Evolutionary conservation across 1,139 yeast genomes (phyloP).

Genomic region (Citeromyces siamensis): DNA sequence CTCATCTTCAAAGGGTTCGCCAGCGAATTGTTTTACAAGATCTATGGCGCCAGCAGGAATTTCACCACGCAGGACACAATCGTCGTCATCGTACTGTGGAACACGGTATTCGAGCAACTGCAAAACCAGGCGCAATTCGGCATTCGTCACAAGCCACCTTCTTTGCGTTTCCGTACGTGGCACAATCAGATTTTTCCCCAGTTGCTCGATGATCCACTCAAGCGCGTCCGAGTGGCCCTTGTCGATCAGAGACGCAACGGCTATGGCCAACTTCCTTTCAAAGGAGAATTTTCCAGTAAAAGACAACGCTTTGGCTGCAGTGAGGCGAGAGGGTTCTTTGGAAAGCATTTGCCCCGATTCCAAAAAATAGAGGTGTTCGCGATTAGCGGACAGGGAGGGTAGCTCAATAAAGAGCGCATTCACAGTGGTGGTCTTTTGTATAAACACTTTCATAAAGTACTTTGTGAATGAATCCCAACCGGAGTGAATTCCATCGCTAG

Average conservation of each 20-base stretch:
- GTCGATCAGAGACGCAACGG: conserved; percentile 35
- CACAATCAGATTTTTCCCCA: conserved; percentile 18
- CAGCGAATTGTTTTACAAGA: background rate
- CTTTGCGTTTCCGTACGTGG: conserved; percentile 6
- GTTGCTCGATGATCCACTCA: conserved; percentile 28
- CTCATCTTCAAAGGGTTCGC: conserved; percentile 4
- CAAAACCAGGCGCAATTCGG: conserved; percentile 2
- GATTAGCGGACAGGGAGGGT: conserved; percentile 28
- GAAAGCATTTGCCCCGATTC: conserved; percentile 36
- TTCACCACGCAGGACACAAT: background rate
- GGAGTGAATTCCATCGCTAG: conserved; percentile 26
- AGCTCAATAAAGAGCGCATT: conserved; percentile 45
- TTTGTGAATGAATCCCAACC: conserved; percentile 58
- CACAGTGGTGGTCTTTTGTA: conserved; percentile 10
- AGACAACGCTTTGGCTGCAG: conserved; percentile 7
- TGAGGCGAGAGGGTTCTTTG: conserved; percentile 3
- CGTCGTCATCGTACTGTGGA: background rate
- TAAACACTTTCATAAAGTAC: conserved; percentile 56
- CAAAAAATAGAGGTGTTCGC: conserved; percentile 27
- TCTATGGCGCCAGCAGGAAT: conserved; percentile 5
- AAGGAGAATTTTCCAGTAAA: conserved; percentile 21
- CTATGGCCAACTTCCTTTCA: conserved; percentile 29
- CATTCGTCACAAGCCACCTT: conserved; percentile 8
- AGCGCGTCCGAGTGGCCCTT: conserved; percentile 29
- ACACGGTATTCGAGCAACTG: background rate